phyloP scores from a whole-genome alignment of 495 filamentous ascomycete species.

The Daldinia bambusicola region DNA sequence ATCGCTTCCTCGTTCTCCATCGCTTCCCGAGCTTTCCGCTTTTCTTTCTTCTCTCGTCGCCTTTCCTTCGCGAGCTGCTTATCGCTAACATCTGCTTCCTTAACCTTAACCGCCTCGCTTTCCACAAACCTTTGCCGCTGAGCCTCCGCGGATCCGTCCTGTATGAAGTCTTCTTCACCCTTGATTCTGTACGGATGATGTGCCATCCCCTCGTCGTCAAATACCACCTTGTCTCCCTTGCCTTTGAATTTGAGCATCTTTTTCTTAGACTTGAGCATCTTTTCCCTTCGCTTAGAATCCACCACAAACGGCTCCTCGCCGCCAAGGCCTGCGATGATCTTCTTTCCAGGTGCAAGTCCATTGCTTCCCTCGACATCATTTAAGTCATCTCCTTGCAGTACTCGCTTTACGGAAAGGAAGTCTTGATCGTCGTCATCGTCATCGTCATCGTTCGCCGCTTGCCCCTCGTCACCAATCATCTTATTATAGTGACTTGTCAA shows the following conservation, averaged over 20 bases:
- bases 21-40: conserved; percentile 79
- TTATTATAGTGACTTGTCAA: conserved; percentile 90
- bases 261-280: conserved; percentile 93
- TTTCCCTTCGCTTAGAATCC: conserved; percentile 92
- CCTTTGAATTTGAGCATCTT: conserved; percentile 88
- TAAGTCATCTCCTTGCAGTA: conserved; percentile 67
- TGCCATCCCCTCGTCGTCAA: conserved; percentile 88
- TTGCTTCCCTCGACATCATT: conserved; percentile 50
- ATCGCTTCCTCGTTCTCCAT: conserved; percentile 62
- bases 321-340: conserved; percentile 62
- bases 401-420: conserved; percentile 89
- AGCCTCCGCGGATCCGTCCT: conserved; percentile 74
- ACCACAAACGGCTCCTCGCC: conserved; percentile 75
- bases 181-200: conserved; percentile 89
- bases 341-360: conserved; percentile 52
- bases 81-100: conserved; percentile 80
- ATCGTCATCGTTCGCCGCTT: conserved; percentile 51
- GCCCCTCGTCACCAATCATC: conserved; percentile 74
- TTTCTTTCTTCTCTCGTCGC: conserved; percentile 85
- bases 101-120: conserved; percentile 75
- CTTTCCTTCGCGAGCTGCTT: conserved; percentile 82
- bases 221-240: conserved; percentile 83
- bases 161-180: conserved; percentile 79
- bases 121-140: conserved; percentile 82
- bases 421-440: conserved; percentile 69